Evolutionary conservation across 1,139 yeast species (phyloP).

Genomic region (Debaryomyces sp.): DNA sequence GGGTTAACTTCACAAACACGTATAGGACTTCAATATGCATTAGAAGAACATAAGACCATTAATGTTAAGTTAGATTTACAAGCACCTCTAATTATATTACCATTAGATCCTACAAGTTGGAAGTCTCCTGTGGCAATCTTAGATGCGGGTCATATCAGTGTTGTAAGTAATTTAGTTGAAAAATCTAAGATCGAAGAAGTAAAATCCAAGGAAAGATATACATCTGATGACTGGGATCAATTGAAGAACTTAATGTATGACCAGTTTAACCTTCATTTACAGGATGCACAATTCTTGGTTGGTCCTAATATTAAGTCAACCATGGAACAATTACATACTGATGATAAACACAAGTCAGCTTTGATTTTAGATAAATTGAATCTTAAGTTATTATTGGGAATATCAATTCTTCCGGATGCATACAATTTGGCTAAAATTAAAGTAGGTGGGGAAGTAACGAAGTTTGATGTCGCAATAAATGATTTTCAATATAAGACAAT

Average conservation of each 20-base stretch:
- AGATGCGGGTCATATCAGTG: slow-evolving; percentile 95
- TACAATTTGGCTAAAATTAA: slow-evolving; percentile 70
- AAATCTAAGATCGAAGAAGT: slow-evolving; percentile 69
- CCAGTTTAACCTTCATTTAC: slow-evolving; percentile 71
- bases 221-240: slow-evolving; percentile 69
- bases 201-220: slow-evolving; percentile 68
- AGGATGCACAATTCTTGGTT: slow-evolving; percentile 86
- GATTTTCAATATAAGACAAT: slow-evolving; percentile 90
- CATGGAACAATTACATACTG: slow-evolving; percentile 64
- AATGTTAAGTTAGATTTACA: slow-evolving; percentile 85
- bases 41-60: slow-evolving; percentile 91
- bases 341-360: slow-evolving; percentile 43
- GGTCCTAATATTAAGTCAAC: slow-evolving; percentile 83
- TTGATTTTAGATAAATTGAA: slow-evolving; percentile 76
- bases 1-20: slow-evolving; percentile 89
- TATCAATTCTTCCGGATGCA: slow-evolving; percentile 85
- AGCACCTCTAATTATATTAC: slow-evolving; percentile 91
- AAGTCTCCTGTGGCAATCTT: slow-evolving; percentile 87
- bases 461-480: slow-evolving; percentile 68
- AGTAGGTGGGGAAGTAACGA: slow-evolving; percentile 81
- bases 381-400: slow-evolving; percentile 70
- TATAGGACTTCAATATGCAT: slow-evolving; percentile 88
- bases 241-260: slow-evolving; percentile 87
- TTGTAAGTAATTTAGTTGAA: slow-evolving; percentile 79
- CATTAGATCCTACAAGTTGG: slow-evolving; percentile 78